Base-by-base conservation (phyloP, 345 rosid species). In the Arabidopsis thaliana region DNA sequence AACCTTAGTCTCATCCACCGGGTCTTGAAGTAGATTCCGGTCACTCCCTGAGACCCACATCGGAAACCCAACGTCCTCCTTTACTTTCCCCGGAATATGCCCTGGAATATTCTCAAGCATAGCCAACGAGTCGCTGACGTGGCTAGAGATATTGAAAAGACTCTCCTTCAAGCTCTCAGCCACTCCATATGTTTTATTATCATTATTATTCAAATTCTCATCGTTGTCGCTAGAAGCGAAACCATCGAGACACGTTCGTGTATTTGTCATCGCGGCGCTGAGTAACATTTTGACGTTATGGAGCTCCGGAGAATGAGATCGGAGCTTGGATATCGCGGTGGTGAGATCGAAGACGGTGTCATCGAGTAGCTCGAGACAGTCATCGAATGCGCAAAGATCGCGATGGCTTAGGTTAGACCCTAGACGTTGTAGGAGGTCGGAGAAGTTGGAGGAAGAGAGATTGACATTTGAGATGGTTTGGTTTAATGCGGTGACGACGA, bases 181-280 rank as follows among this genome's bases (percentile, higher is more conserved):
- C 7, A 87, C 76, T 3, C 71, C 69, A 52, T 77, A 77, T 2
- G 20, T 75, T 28, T 20, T 63, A 23, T 66, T 65, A 50, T 10
- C 59, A 48, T n/a, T 14, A 33, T 20, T n/a, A 53, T 53, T 10
- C 45, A 41, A 23, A 44, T 23, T 30, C 42, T 51, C 61, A 4
- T 72, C 49, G 2, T 74, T 52, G 25, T 81, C 79, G 67, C 87
- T 79, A 67, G 48, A 42, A 23, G 92, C 82, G 14, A 93, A 91
- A 64, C 97, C 96, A 53, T 91, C 93, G 8, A 93, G 96, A 62
- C 97, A 93, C 23, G 98, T 93, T 85, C 87, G 82, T 82, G 90
- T 91, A 69, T 91, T 93, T 13, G 96, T 93, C 84, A 91, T 84
- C 28, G 96, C 88, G 23, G 80, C 96, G 75, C 97, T 89, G 22